Evolutionary conservation across 2,329 filamentous ascomycete genomes (phyloP).

Genomic region (Stenocarpella maydis): DNA sequence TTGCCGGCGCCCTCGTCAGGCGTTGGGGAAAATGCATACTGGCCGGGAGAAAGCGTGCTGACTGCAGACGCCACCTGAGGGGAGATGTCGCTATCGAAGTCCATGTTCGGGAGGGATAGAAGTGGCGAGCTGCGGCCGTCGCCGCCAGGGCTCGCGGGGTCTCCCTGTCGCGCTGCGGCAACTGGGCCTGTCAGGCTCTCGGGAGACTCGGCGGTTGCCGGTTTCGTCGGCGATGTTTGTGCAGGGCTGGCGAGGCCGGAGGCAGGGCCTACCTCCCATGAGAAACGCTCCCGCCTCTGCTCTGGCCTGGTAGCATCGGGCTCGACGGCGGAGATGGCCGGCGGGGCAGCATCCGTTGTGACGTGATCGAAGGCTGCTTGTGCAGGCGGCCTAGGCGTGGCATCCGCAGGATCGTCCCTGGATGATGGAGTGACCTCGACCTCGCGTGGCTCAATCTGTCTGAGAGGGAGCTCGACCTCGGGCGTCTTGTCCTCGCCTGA

Average conservation of each 20-base stretch:
- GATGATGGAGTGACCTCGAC: neutral
- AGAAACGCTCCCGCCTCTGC: slow-evolving; percentile 46
- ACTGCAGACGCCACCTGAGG: neutral
- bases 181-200: neutral
- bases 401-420: slow-evolving; percentile 3
- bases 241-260: slow-evolving; percentile 38
- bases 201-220: neutral
- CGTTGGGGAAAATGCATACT: slow-evolving; percentile 38
- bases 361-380: neutral
- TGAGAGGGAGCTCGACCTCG: neutral
- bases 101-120: slow-evolving; percentile 24
- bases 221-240: neutral
- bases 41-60: slow-evolving; percentile 14
- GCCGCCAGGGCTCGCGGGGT: slow-evolving; percentile 21
- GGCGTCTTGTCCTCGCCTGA: slow-evolving; percentile 54
- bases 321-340: slow-evolving; percentile 12
- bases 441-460: neutral
- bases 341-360: neutral
- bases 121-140: slow-evolving; percentile 29
- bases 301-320: slow-evolving; percentile 20
- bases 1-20: slow-evolving; percentile 31
- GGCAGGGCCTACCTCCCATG: slow-evolving; percentile 49
- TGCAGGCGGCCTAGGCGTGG: neutral
- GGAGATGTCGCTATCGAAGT: slow-evolving; percentile 17
- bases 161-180: neutral